phyloP scores from a whole-genome alignment of 352 stramenopile species.

The Pythium rishiriense region DNA sequence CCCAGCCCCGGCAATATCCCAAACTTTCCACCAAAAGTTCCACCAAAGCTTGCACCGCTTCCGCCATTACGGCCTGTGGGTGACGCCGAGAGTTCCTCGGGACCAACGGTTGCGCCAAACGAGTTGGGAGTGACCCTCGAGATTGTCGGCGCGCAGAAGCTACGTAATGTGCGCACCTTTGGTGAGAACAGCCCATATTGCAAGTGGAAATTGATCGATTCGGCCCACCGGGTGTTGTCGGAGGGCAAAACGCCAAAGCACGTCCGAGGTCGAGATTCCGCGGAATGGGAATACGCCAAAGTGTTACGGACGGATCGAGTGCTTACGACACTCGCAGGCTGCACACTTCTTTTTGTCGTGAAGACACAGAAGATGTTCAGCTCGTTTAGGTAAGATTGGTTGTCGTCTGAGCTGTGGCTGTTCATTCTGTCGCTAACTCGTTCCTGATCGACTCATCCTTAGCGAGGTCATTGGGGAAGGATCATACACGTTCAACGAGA shows the following conservation, averaged over 20 bases:
- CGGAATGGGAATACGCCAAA: not conserved
- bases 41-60: too few relatives aligned
- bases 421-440: not conserved
- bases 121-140: not conserved
- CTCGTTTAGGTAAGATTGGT: not conserved
- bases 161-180: not conserved
- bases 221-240: not conserved
- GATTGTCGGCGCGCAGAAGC: not conserved
- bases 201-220: constrained; percentile 10
- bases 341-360: not conserved
- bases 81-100: not conserved
- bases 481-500: not conserved
- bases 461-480: not conserved
- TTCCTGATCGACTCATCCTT: not conserved
- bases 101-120: not conserved
- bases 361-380: not conserved
- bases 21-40: too few relatives aligned
- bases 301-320: not conserved
- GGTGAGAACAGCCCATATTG: constrained; percentile 13
- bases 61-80: too few relatives aligned
- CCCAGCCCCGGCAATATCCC: too few relatives aligned
- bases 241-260: not conserved
- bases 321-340: not conserved
- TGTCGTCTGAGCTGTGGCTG: not conserved
- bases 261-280: not conserved